Percentiles rank a stretch among this genome's conserved stretches.
Evolutionary conservation across 2,329 filamentous ascomycete genomes (phyloP).

Genomic region (Septoria linicola): DNA sequence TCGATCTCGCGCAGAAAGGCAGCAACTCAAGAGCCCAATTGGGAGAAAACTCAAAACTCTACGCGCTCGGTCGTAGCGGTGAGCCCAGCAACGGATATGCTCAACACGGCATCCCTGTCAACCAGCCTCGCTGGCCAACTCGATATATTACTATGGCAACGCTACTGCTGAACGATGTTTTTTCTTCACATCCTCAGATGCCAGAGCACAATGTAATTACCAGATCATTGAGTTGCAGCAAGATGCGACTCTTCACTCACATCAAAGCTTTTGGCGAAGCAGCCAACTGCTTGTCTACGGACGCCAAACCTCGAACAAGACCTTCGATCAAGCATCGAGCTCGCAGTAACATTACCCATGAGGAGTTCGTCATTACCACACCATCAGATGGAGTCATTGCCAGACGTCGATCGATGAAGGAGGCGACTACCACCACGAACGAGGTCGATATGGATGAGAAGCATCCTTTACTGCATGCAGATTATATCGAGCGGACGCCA

Average conservation of each 20-base stretch:
- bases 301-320: background rate
- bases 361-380: constrained; percentile 9
- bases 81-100: constrained; percentile 2
- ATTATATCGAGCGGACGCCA: background rate
- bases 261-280: constrained; percentile 7
- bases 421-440: background rate
- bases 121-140: background rate
- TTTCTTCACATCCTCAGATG: background rate
- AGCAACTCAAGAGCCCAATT: constrained; percentile 11
- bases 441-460: background rate
- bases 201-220: constrained; percentile 1
- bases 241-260: constrained; percentile 9
- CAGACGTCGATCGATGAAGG: constrained; percentile 9
- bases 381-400: constrained; percentile 13
- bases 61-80: constrained; percentile 4
- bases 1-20: constrained; percentile 1
- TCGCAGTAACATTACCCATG: constrained; percentile 11
- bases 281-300: background rate
- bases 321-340: background rate
- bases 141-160: constrained; percentile 14
- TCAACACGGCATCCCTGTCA: constrained; percentile 12
- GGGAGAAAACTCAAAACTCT: constrained; percentile 9
- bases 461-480: background rate
- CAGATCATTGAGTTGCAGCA: constrained; percentile 1
- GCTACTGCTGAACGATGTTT: background rate